Evolutionary conservation across 2,329 filamentous ascomycete genomes (phyloP).

Genomic region (Trichoderma sp.): DNA sequence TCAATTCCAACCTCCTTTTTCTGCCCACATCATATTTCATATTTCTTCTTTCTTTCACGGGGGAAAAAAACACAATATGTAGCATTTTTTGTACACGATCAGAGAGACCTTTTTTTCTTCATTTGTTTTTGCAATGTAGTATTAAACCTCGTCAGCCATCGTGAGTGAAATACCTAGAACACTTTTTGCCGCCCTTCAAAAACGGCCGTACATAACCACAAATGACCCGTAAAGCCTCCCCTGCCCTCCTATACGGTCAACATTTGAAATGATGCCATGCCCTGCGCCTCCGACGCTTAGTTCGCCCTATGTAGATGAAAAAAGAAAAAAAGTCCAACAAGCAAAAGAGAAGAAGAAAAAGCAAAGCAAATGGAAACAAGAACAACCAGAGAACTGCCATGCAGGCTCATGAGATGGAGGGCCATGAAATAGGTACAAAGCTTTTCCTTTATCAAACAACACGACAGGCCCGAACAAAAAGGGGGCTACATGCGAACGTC

Average conservation of each 20-base stretch:
- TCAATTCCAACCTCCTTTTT: background rate
- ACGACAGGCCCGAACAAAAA: background rate
- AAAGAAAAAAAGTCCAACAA: background rate
- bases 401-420: background rate
- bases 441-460: background rate
- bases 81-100: background rate
- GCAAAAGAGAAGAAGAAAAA: background rate
- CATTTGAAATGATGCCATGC: slow-evolving; percentile 16
- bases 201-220: slow-evolving; percentile 4
- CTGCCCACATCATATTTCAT: background rate
- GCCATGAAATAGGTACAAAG: background rate
- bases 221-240: background rate
- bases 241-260: background rate
- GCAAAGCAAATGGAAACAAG: background rate
- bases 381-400: background rate
- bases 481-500: background rate
- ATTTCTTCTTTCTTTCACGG: background rate
- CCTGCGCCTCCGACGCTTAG: background rate
- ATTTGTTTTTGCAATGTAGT: background rate
- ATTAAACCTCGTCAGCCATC: slow-evolving; percentile 3
- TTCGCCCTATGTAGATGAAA: slow-evolving; percentile 11
- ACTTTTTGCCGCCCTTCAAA: background rate
- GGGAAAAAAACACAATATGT: background rate
- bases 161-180: background rate
- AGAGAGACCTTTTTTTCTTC: background rate